Percentiles rank a stretch among this genome's conserved stretches.
Evolutionary conservation across 768 basidiomycete species (phyloP).

Genomic region (Phylloporus scabripes): DNA sequence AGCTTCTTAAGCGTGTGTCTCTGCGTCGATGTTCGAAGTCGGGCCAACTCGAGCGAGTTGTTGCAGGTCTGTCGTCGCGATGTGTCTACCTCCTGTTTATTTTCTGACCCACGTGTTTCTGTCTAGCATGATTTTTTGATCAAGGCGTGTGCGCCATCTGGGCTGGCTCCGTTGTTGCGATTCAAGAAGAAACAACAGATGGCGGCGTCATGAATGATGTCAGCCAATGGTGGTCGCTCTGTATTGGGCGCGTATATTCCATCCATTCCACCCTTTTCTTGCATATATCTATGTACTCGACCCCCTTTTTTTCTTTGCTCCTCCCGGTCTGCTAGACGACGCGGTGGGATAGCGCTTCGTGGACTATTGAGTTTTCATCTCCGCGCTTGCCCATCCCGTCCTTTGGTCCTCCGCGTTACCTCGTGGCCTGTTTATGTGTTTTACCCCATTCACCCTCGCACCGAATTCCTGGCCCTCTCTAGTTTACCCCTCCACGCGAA

Average conservation of each 20-base stretch:
- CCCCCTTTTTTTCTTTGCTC: background rate
- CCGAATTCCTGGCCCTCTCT: background rate
- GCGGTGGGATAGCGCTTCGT: background rate
- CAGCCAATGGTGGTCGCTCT: background rate
- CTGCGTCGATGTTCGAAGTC: constrained; percentile 92
- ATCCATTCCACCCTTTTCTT: constrained; percentile 7
- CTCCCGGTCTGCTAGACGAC: constrained; percentile 1
- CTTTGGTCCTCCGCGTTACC: background rate
- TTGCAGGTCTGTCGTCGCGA: constrained; percentile 54
- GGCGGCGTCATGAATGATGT: constrained; percentile 30
- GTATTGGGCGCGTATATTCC: background rate
- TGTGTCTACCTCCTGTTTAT: background rate
- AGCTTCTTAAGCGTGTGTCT: constrained; percentile 96
- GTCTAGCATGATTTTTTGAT: constrained; percentile 87
- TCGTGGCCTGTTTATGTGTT: background rate
- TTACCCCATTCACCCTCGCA: background rate
- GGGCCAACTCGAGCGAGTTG: constrained; percentile 85
- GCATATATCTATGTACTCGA: constrained; percentile 17
- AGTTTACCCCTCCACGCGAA: background rate
- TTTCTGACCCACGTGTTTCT: background rate
- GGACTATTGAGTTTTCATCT: background rate
- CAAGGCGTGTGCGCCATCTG: constrained; percentile 78
- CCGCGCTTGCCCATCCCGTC: background rate
- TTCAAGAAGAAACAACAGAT: constrained; percentile 63
- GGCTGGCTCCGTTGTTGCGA: constrained; percentile 80